Base-by-base conservation (phyloP, 257 asterid genomes). In the Henckelia pumila region DNA sequence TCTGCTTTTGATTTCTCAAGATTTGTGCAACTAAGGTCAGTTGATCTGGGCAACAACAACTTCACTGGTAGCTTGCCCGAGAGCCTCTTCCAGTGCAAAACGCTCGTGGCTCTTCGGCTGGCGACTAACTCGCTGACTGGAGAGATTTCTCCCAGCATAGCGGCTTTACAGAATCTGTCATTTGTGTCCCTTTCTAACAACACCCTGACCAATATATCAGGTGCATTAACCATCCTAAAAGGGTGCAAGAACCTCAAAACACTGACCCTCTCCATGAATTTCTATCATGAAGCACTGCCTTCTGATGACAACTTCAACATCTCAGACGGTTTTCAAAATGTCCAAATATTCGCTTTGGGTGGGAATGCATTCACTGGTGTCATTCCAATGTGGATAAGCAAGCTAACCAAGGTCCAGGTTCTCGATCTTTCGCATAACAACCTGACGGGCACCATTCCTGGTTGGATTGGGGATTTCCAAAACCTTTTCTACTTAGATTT, bases 171-270 rank as follows among this genome's bases (percentile, higher is more conserved):
- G 33, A 79, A 88, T 66, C 82, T 93, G 73, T 83, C 95, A 3
- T 93, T 90, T 78, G 87, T 90, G n/a, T 84, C 99, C 26, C 69
- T 93, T 30, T 90, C 99, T 25, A 91, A 90, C 63, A 93, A 93
- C 83, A 86, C 79, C 78, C 73, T 93, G 20, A 85, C 70, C 56
- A 93, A 93, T 64, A 50, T 93, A 78, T 76, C 86, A 13, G 81
- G 78, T 61, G 99, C 99, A 62, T 71, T 91, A 2, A 76, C 70
- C 44, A 83, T 85, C 75, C 80, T 90, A n/a, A 73, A 72, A 59
- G 86, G 86, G 7, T 93, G 99, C 79, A 85, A 78, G 79, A 93
- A 85, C 61, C 91, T 90, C 68, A 84, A 78, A 70, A 79, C 91
- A 1, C 44, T 93, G 7, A 81, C 81, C 67, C 86, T 90, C 56